Evolutionary conservation across 169 alveolate species (phyloP).

Genomic region (Plasmodium berghei): DNA sequence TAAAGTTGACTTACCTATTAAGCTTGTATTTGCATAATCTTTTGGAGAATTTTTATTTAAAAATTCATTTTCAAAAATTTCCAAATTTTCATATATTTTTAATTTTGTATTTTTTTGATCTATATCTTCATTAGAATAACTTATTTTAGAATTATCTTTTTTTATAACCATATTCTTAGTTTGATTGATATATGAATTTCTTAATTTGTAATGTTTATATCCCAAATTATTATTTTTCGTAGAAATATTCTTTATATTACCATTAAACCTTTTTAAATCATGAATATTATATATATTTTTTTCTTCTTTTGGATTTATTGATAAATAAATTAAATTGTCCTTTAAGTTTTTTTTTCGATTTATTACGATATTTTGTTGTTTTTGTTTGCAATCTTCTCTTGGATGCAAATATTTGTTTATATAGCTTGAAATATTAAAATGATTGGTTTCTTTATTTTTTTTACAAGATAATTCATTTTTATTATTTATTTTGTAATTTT

Average conservation of each 20-base stretch:
- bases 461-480: slow-evolving; percentile 11
- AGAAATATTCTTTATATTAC: slow-evolving; percentile 11
- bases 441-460: slow-evolving; percentile 12
- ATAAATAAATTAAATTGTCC: neutral
- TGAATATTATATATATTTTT: slow-evolving; percentile 15
- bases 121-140: slow-evolving; percentile 12
- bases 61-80: slow-evolving; percentile 33
- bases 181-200: slow-evolving; percentile 10
- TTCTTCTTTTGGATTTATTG: slow-evolving; percentile 9
- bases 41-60: slow-evolving; percentile 10
- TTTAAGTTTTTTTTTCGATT: slow-evolving; percentile 6
- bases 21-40: slow-evolving; percentile 1
- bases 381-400: neutral
- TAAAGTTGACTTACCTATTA: neutral
- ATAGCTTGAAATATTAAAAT: slow-evolving; percentile 15
- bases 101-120: slow-evolving; percentile 14
- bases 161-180: slow-evolving; percentile 14
- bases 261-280: slow-evolving; percentile 4
- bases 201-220: slow-evolving; percentile 9
- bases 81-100: slow-evolving; percentile 42
- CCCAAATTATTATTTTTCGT: neutral
- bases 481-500: neutral
- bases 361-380: neutral
- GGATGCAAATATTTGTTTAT: slow-evolving; percentile 10
- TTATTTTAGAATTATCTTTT: slow-evolving; percentile 1